Conservation (phyloP, 495 filamentous ascomycete species). For the Articulospora tetracladia region DNA sequence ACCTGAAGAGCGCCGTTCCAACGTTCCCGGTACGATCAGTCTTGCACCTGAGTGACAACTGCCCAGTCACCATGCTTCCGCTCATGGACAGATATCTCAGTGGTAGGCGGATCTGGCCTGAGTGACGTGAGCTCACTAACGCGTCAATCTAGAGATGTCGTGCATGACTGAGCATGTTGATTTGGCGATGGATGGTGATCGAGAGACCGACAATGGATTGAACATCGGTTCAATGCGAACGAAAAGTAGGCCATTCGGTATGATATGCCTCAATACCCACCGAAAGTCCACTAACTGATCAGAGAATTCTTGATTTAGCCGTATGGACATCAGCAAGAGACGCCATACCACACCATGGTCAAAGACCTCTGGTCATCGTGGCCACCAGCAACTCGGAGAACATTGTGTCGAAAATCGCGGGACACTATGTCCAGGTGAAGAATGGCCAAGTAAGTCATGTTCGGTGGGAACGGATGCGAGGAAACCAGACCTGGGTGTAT, state of each 20-base stretch:
- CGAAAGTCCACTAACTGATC: not conserved
- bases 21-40: not conserved
- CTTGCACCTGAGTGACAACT: not conserved
- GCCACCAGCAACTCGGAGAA: not conserved
- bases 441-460: not conserved
- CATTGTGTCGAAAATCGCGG: not conserved
- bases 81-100: not conserved
- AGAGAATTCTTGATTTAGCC: not conserved
- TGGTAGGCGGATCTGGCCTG: not conserved
- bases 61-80: not conserved
- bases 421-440: not conserved
- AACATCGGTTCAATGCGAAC: not conserved
- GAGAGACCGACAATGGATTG: not conserved
- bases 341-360: not conserved
- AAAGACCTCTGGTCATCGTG: not conserved
- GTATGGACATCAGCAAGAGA: conserved; percentile 1
- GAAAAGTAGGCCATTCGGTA: not conserved
- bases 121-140: too few species aligned
- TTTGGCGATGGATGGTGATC: not conserved
- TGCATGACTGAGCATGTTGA: not conserved
- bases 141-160: not conserved
- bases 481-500: conserved; percentile 3
- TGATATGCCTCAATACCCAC: not conserved
- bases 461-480: not conserved
- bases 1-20: not conserved